phyloP scores from a whole-genome alignment of 2,329 filamentous ascomycete genomes.

The Aureobasidium sp. region DNA sequence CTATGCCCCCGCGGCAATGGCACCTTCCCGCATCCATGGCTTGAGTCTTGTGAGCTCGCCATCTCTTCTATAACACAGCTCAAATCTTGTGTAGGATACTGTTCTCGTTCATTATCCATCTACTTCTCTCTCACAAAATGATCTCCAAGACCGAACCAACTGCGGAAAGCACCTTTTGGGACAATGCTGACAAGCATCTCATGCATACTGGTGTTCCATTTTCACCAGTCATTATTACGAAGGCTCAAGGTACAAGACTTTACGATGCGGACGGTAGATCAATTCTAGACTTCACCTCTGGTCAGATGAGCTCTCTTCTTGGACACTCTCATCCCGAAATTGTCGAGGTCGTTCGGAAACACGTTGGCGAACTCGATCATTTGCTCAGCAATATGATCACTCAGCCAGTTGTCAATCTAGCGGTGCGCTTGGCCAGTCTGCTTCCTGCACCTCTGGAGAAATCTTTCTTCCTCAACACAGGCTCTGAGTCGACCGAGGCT shows the following conservation, averaged over 20 bases:
- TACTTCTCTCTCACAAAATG: not conserved
- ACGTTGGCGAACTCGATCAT: constrained; percentile 47
- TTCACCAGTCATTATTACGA: constrained; percentile 34
- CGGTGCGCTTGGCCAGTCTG: constrained; percentile 39
- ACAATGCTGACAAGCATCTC: constrained; percentile 23
- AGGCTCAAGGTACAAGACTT: constrained; percentile 37
- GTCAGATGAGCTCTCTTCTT: constrained; percentile 52
- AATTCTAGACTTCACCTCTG: constrained; percentile 52
- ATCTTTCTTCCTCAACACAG: constrained; percentile 50
- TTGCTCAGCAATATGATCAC: constrained; percentile 52
- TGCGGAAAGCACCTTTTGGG: not conserved
- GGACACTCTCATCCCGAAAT: constrained; percentile 52
- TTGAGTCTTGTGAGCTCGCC: not conserved
- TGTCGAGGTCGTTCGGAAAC: constrained; percentile 41
- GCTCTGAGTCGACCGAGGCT: constrained; percentile 47
- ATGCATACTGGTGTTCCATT: constrained; percentile 35
- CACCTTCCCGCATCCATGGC: not conserved
- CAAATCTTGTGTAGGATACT: not conserved
- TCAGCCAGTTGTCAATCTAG: constrained; percentile 48
- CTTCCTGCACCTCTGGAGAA: constrained; percentile 44
- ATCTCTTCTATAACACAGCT: not conserved
- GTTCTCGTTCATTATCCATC: not conserved
- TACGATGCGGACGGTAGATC: constrained; percentile 35
- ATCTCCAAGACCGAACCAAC: not conserved
- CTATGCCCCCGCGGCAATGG: not conserved